Base-by-base conservation (phyloP, 164 flowering plant species). In the Stephania cephalantha region DNA sequence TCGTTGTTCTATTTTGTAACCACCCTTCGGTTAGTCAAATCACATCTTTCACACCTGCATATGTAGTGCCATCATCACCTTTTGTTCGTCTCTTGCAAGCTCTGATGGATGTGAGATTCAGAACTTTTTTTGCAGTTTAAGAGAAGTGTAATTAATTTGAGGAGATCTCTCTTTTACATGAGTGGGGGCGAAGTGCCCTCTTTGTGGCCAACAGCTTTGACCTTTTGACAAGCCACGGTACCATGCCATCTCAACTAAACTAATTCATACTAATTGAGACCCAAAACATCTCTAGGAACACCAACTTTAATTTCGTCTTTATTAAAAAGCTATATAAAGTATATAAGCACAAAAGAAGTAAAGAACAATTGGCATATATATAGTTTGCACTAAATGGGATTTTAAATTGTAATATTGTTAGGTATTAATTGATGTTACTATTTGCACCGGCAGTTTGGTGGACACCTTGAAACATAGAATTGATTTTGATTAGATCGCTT, bases 151-250 rank as follows among this genome's bases (percentile, higher is more conserved):
- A 35, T 35, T 35, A 44, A 73, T 71, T 30, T 72, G 10, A 70
- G 75, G 73, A 69, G 81, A 79, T 76, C 70, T 79, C 67, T 63
- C 67, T 75, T 79, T 75, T 66, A 79, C 73, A 65, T 72, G 22
- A 68, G 81, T 79, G 81, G 81, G 81, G 81, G 72, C 75, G 30
- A 68, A 46, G 50, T 75, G 78, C 75, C 75, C 30, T 75, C 53
- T 72, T 71, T 66, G 74, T 78, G 81, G 75, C 77, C 77, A 70
- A 70, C 74, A 78, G 20, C 66, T 67, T 66, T 65, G 73, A 58
- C 69, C 68, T 58, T 35, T 35, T 22, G 42, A n/a, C 52, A 50
- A 53, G 45, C 44, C 7, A 42, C 44, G 6, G 35, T n/a, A 18
- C 61, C 46, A 7, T 1, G 42, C 42, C 12, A 22, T 66, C 42